phyloP scores from a whole-genome alignment of 2,329 filamentous ascomycete species.

The Karstenula rhodostoma region DNA sequence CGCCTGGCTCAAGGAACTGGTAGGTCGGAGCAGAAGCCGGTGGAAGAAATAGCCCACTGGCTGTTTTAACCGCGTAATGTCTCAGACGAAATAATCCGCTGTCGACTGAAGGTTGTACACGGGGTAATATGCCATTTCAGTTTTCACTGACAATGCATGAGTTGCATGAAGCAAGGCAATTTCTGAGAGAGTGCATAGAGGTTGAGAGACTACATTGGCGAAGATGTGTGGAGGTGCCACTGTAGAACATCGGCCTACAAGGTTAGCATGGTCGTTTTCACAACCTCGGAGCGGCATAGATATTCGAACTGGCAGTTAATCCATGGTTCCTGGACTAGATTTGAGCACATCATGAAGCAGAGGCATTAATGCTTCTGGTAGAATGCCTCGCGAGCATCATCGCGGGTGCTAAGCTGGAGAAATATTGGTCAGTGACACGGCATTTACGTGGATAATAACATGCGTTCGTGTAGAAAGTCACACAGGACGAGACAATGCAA shows the following conservation, averaged over 20 bases:
- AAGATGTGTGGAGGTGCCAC: too few species aligned
- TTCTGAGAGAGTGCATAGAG: not conserved
- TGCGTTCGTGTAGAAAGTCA: not conserved
- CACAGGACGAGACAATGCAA: not conserved
- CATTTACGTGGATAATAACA: not conserved
- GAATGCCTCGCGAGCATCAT: not conserved
- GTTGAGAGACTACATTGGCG: too few species aligned
- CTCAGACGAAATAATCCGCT: not conserved
- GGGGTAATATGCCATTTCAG: too few species aligned
- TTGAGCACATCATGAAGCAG: not conserved
- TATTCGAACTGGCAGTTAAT: not conserved
- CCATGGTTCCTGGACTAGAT: not conserved
- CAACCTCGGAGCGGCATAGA: not conserved
- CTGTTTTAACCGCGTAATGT: not conserved
- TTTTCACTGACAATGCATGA: too few species aligned
- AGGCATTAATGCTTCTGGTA: not conserved
- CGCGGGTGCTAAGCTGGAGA: not conserved
- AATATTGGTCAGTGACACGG: not conserved
- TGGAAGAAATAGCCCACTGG: conserved; percentile 5
- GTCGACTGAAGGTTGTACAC: not conserved
- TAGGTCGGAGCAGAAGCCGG: conserved; percentile 1
- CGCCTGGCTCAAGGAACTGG: not conserved
- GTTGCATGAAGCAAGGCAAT: not conserved
- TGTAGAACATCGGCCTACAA: too few species aligned
- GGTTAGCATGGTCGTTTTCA: not conserved